Evolutionary conservation across 768 basidiomycete species (phyloP), one percentile per base, ranked within the genome.

Genomic region (Cyathus striatus): DNA sequence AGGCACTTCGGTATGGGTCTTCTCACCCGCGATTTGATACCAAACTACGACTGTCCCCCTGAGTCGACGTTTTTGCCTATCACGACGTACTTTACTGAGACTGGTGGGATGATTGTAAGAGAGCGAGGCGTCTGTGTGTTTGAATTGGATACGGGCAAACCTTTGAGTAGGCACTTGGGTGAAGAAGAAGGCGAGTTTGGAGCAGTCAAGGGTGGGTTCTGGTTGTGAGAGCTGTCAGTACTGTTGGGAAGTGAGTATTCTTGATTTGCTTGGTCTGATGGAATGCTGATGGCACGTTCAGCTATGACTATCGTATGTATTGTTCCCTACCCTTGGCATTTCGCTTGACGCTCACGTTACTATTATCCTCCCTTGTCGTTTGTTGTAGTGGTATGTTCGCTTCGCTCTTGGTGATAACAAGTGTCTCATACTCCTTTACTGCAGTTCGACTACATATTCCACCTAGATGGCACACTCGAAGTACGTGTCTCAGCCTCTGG

Each of bases 401-500:
- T n/a, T n/a, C n/a, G n/a, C n/a, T n/a, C n/a, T n/a, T n/a, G n/a
- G n/a, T n/a, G n/a, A n/a, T n/a, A n/a, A n/a, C n/a, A n/a, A n/a
- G n/a, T n/a, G n/a, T n/a, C n/a, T n/a, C n/a, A n/a, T 6, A 38
- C 10, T 26, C 12, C 18, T 25, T 22, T 26, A 16, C 44, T 46
- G 16, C 49, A 76, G 71, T 83, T 82, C 53, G 82, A 83, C 49
- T 83, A 83, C 54, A 75, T 73, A 2, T 83, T 83, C 66, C 72
- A 76, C 44, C 55, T 81, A 14, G 82, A 84, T 48, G 81, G 83
- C 3, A 81, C 80, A 2, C 72, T 85, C 18, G 82, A 85, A 61
- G 78, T 83, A n/a, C 68, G 78, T 1, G 23, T 83, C 14, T 83
- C 81, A 6, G 82, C 83, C 0, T 82, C 80, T 3, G 83, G 82